These are phyloP conservation scores for Xylariaceae sp. DNA, from an alignment of 2,329 filamentous ascomycete genomes.

Conservation along the genomic window DNA sequence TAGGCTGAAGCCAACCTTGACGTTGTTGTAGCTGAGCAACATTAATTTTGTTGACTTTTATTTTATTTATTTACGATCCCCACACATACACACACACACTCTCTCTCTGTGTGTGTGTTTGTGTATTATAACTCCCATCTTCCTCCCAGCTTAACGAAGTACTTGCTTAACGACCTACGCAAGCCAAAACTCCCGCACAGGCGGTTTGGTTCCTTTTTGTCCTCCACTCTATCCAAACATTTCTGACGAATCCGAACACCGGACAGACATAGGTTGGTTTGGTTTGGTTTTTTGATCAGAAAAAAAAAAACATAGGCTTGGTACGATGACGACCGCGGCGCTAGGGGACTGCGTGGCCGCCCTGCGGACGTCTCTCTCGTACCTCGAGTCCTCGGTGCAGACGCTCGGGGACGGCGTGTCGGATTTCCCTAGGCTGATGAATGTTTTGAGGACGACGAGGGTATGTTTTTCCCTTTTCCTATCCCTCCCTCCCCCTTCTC, in stretches of 20 bases:
- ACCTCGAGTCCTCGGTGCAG: slow-evolving; percentile 54
- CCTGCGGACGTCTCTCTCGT: slow-evolving; percentile 54
- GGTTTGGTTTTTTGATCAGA: too few relatives aligned
- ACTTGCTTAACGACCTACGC: too few relatives aligned
- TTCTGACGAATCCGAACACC: too few relatives aligned
- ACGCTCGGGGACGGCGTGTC: slow-evolving; percentile 51
- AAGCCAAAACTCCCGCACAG: too few relatives aligned
- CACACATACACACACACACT: background rate
- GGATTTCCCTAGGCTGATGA: slow-evolving; percentile 52
- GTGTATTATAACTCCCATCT: too few relatives aligned
- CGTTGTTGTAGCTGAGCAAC: background rate
- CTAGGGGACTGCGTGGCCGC: slow-evolving; percentile 57
- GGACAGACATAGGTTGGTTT: too few relatives aligned
- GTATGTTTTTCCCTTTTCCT: slow-evolving; percentile 34
- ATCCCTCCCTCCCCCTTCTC: background rate
- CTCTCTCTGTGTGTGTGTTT: too few relatives aligned
- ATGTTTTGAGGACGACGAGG: slow-evolving; percentile 52
- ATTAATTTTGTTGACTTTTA: background rate
- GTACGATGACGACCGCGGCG: slow-evolving; percentile 18
- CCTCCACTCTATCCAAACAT: too few relatives aligned
- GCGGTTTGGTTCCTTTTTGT: too few relatives aligned
- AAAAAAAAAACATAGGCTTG: background rate
- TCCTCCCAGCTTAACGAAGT: too few relatives aligned
- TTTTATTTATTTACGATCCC: background rate
- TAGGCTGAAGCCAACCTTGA: background rate